Evolutionary conservation across 139 green algal species (phyloP).

Genomic region (Chlamydomonas applanata): DNA sequence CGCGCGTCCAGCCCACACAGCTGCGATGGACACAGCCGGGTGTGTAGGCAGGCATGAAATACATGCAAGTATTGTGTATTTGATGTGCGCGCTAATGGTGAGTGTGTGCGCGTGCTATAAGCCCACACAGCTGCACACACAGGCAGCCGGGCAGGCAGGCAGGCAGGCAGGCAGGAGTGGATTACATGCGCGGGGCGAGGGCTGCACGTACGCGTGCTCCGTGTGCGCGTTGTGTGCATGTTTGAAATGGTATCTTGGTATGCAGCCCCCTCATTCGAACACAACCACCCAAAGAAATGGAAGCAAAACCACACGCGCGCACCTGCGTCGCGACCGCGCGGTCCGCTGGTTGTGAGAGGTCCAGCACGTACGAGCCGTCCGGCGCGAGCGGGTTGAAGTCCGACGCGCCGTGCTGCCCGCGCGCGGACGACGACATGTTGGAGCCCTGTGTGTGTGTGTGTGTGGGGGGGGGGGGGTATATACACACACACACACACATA

Average conservation of each 20-base stretch:
- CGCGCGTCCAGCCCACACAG: slow-evolving; percentile 29
- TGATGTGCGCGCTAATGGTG: neutral
- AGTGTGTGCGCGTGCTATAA: neutral
- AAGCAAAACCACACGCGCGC: neutral
- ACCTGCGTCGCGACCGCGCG: slow-evolving; percentile 55
- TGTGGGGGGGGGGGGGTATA: neutral
- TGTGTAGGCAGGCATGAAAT: too few species aligned
- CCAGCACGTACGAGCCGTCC: slow-evolving; percentile 58
- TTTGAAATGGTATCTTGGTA: too few species aligned
- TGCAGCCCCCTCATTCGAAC: too few species aligned
- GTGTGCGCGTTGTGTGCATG: too few species aligned
- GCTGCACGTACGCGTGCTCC: too few species aligned
- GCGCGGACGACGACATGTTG: slow-evolving; percentile 48
- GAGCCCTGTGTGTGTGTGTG: slow-evolving; percentile 34
- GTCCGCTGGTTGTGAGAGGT: slow-evolving; percentile 43
- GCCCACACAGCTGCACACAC: too few species aligned
- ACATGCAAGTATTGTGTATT: too few species aligned
- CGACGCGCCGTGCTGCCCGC: slow-evolving; percentile 11
- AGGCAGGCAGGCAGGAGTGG: too few species aligned
- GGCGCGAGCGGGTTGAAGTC: slow-evolving; percentile 68
- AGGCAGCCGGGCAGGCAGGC: too few species aligned
- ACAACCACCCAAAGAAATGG: too few species aligned
- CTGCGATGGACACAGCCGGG: slow-evolving; percentile 14
- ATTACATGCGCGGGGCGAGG: too few species aligned
- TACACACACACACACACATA: neutral